Percentiles rank a stretch among this genome's conserved stretches.
phyloP scores from a whole-genome alignment of 371 early-diverging fungal species.

The Thermomucor indicae-seudaticae region DNA sequence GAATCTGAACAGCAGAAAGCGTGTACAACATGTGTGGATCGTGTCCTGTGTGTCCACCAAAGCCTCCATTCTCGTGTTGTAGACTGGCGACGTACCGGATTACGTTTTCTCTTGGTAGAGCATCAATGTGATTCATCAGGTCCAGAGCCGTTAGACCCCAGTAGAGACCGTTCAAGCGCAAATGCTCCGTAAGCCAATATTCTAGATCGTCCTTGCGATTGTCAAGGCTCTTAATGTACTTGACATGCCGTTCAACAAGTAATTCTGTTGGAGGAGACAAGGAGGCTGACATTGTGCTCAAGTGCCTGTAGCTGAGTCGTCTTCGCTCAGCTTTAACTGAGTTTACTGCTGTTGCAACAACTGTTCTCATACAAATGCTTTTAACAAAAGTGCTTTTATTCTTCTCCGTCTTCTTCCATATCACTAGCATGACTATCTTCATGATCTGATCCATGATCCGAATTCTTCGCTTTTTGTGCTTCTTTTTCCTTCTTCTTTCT shows the following conservation, averaged over 20 bases:
- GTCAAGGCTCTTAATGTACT: conserved; percentile 77
- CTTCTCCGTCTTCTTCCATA: conserved; percentile 25
- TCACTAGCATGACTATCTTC: too few species aligned
- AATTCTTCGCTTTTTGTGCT: conserved; percentile 22
- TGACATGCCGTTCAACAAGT: conserved; percentile 61
- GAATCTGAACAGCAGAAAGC: conserved; percentile 91
- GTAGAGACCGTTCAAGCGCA: conserved; percentile 90
- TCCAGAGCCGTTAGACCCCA: conserved; percentile 91
- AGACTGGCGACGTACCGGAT: conserved; percentile 77
- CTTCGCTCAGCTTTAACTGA: too few species aligned
- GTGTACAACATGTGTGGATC: conserved; percentile 94
- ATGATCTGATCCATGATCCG: conserved; percentile 33
- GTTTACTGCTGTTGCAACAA: too few species aligned
- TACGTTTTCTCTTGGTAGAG: conserved; percentile 68
- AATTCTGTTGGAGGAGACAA: conserved; percentile 10
- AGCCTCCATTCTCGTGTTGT: conserved; percentile 84
- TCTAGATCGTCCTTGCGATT: conserved; percentile 80
- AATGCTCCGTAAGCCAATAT: conserved; percentile 91
- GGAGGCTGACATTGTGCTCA: too few species aligned
- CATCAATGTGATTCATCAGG: conserved; percentile 66
- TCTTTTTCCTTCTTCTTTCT: conserved; percentile 67
- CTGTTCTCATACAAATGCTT: too few species aligned
- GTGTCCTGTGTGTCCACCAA: conserved; percentile 86
- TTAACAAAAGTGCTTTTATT: too few species aligned
- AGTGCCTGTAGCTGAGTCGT: too few species aligned